Evolutionary conservation across 2,329 filamentous ascomycete species (phyloP).

Genomic region (Aspergillus pseudoglaucus): DNA sequence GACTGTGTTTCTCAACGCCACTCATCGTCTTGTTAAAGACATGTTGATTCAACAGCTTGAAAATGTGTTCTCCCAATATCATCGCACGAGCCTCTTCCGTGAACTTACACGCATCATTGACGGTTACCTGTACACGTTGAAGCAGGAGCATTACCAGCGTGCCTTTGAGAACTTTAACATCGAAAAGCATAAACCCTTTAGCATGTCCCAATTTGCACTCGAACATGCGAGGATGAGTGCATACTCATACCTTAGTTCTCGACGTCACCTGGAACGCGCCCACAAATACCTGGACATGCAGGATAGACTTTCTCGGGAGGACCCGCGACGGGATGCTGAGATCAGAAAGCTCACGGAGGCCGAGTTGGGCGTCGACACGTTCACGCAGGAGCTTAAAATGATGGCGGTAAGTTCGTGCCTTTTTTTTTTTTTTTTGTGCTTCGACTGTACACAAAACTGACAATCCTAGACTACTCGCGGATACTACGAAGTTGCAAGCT

Average conservation of each 20-base stretch:
- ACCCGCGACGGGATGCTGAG: constrained; percentile 14
- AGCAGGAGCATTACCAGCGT: constrained; percentile 34
- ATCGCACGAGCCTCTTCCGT: constrained; percentile 29
- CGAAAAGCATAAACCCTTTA: constrained; percentile 53
- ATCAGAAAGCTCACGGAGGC: constrained; percentile 18
- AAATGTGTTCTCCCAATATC: constrained; percentile 26
- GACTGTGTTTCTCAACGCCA: constrained; percentile 30
- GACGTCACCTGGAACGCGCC: constrained; percentile 16
- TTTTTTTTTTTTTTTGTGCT: too few species aligned
- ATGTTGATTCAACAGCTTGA: constrained; percentile 44
- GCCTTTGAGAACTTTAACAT: constrained; percentile 47
- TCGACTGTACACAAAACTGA: constrained; percentile 7
- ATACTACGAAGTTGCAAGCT: constrained; percentile 36
- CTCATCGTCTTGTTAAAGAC: constrained; percentile 22
- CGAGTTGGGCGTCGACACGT: constrained; percentile 29
- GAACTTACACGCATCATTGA: constrained; percentile 38
- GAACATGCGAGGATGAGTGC: constrained; percentile 14
- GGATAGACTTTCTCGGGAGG: constrained; percentile 11
- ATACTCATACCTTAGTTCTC: constrained; percentile 5
- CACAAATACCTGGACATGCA: constrained; percentile 8
- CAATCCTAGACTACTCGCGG: constrained; percentile 24
- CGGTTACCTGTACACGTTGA: constrained; percentile 41
- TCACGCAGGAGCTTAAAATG: constrained; percentile 33
- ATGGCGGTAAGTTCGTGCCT: constrained; percentile 31
- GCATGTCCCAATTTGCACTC: constrained; percentile 34